These are phyloP conservation scores for Malus hybrid DNA, from an alignment of 331 rosid genomes.

Conservation along the genomic window DNA sequence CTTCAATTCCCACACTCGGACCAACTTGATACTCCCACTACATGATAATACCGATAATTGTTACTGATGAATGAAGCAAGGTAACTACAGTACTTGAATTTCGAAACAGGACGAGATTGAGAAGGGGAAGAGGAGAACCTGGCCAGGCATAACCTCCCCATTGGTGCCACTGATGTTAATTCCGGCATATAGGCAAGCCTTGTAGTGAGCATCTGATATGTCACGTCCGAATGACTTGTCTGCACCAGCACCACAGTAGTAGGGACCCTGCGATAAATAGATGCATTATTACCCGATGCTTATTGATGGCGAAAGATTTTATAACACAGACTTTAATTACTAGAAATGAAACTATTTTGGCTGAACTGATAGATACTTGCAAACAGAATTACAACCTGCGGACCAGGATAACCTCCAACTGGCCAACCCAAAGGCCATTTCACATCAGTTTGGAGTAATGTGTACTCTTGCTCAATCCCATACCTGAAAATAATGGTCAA, in stretches of 20 bases:
- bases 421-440: slow-evolving; percentile 99
- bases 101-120: slow-evolving; percentile 11
- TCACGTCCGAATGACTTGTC: slow-evolving; percentile 99
- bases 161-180: slow-evolving; percentile 96
- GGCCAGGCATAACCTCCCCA: slow-evolving; percentile 99
- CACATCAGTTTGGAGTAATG: slow-evolving; percentile 82
- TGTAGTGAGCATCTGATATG: slow-evolving; percentile 97
- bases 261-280: slow-evolving; percentile 68
- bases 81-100: slow-evolving; percentile 1
- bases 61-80: slow-evolving; percentile 8
- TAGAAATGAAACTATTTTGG: background rate
- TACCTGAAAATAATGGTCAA: slow-evolving; percentile 47
- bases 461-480: slow-evolving; percentile 99
- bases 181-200: slow-evolving; percentile 97
- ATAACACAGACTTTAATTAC: background rate
- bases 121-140: slow-evolving; percentile 43
- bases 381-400: slow-evolving; percentile 54
- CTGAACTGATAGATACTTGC: background rate
- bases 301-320: slow-evolving; percentile 1
- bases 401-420: slow-evolving; percentile 96
- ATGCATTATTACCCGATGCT: background rate
- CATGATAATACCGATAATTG: slow-evolving; percentile 19
- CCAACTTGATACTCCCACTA: slow-evolving; percentile 99
- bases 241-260: slow-evolving; percentile 88
- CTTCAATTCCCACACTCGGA: slow-evolving; percentile 96